phyloP scores from a whole-genome alignment of 352 stramenopile genomes.

The Pythium coloratum region DNA sequence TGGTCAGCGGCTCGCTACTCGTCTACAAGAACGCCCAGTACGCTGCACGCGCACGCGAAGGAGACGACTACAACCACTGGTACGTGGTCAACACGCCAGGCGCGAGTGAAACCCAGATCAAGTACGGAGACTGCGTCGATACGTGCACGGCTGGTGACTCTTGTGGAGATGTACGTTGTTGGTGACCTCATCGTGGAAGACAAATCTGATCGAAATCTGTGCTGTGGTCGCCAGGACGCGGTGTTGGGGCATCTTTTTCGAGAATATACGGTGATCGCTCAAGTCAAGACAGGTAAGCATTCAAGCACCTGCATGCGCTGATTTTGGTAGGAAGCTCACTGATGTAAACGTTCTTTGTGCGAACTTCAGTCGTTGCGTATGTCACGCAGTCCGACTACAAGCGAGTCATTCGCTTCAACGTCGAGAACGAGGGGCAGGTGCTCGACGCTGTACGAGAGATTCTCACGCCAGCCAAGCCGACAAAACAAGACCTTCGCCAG shows the following conservation, averaged over 20 bases:
- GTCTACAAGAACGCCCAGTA: slow-evolving; percentile 38
- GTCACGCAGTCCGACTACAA: slow-evolving; percentile 44
- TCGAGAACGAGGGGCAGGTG: slow-evolving; percentile 29
- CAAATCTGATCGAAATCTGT: background rate
- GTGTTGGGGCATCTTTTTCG: slow-evolving; percentile 35
- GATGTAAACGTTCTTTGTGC: background rate
- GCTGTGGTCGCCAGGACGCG: slow-evolving; percentile 33
- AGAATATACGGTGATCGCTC: slow-evolving; percentile 37
- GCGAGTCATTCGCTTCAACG: slow-evolving; percentile 37
- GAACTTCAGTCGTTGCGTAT: slow-evolving; percentile 33
- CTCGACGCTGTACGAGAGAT: slow-evolving; percentile 27
- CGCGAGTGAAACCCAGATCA: slow-evolving; percentile 14
- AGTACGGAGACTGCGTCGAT: slow-evolving; percentile 40
- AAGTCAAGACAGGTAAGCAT: slow-evolving; percentile 41
- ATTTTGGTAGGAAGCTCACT: background rate
- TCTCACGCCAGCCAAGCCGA: slow-evolving; percentile 22
- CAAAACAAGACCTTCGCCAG: slow-evolving; percentile 16
- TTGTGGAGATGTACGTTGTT: slow-evolving; percentile 41
- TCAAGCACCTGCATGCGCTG: background rate
- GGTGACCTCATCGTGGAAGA: background rate
- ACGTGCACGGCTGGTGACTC: slow-evolving; percentile 38
- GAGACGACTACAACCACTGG: slow-evolving; percentile 38
- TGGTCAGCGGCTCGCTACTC: slow-evolving; percentile 43
- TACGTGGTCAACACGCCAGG: slow-evolving; percentile 18
- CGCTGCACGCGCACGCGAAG: slow-evolving; percentile 16